phyloP scores from a whole-genome alignment of 1,284 basidiomycete genomes.

The Vanrija pseudolonga region DNA sequence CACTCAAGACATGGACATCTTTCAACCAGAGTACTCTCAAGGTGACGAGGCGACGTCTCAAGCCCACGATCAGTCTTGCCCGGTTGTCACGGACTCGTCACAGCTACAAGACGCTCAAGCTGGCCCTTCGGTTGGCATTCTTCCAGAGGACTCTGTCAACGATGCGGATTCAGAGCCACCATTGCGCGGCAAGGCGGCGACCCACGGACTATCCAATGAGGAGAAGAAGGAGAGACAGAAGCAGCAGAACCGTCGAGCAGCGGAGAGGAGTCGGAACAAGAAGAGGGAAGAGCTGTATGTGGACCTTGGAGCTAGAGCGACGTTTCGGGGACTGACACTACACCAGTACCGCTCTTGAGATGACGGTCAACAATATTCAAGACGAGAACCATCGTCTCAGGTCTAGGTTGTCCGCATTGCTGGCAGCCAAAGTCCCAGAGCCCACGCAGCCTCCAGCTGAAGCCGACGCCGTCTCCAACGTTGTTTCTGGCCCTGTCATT shows the following conservation, averaged over 20 bases:
- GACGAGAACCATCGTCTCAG: constrained; percentile 42
- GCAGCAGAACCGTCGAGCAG: constrained; percentile 44
- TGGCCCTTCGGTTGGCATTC: too few relatives aligned
- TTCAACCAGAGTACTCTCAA: too few relatives aligned
- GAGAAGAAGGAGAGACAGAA: constrained; percentile 43
- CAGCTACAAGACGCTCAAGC: too few relatives aligned
- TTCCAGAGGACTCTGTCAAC: background rate
- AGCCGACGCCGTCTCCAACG: background rate
- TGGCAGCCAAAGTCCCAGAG: constrained; percentile 13
- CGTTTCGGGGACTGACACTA: constrained; percentile 5
- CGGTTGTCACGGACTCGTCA: too few relatives aligned
- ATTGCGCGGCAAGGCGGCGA: constrained; percentile 11
- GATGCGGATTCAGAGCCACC: constrained; percentile 1
- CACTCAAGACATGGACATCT: too few relatives aligned
- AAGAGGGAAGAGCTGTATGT: constrained; percentile 43
- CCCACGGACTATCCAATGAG: constrained; percentile 17
- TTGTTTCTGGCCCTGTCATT: background rate
- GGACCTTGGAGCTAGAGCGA: background rate
- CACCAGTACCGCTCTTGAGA: constrained; percentile 34
- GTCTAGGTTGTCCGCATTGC: constrained; percentile 25
- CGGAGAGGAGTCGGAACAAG: constrained; percentile 42
- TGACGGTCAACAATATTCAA: constrained; percentile 36
- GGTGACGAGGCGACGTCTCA: too few relatives aligned
- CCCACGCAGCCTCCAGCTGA: background rate
- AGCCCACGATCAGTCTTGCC: too few relatives aligned